phyloP scores from a whole-genome alignment of 352 stramenopile species.

The Phytophthora multivora region DNA sequence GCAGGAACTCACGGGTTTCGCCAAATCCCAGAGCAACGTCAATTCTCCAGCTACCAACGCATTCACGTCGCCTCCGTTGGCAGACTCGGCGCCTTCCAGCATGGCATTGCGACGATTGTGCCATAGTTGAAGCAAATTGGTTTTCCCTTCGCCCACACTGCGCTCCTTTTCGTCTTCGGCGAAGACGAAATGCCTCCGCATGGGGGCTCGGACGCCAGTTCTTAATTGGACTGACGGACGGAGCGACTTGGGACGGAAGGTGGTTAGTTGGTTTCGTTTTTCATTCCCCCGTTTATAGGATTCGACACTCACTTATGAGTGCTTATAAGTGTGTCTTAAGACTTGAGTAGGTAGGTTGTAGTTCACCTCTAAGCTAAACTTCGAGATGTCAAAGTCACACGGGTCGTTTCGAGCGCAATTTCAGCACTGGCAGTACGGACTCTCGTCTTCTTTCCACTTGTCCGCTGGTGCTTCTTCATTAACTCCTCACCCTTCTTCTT shows the following conservation, averaged over 20 bases:
- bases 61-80: conserved; percentile 20
- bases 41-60: conserved; percentile 37
- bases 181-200: conserved; percentile 75
- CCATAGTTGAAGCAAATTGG: conserved; percentile 61
- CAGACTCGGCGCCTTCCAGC: conserved; percentile 32
- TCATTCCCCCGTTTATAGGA: conserved; percentile 10
- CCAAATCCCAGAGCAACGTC: conserved; percentile 65
- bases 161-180: conserved; percentile 58
- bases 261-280: conserved; percentile 18
- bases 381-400: conserved; percentile 48
- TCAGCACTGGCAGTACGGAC: conserved; percentile 43
- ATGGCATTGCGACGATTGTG: conserved; percentile 47
- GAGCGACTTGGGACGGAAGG: conserved; percentile 20
- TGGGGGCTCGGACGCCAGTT: conserved; percentile 7
- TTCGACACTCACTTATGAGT: conserved; percentile 4
- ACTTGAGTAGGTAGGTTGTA: conserved; percentile 1
- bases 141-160: conserved; percentile 59
- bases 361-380: conserved; percentile 15
- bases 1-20: conserved; percentile 39
- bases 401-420: conserved; percentile 68
- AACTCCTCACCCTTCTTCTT: conserved; percentile 37
- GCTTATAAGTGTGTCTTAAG: conserved; percentile 27
- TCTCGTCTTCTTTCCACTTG: conserved; percentile 27
- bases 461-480: conserved; percentile 30
- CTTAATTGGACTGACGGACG: conserved; percentile 15